These are phyloP conservation scores for Urtica urens DNA, from an alignment of 306 rosid genomes.

Conservation along the genomic window DNA sequence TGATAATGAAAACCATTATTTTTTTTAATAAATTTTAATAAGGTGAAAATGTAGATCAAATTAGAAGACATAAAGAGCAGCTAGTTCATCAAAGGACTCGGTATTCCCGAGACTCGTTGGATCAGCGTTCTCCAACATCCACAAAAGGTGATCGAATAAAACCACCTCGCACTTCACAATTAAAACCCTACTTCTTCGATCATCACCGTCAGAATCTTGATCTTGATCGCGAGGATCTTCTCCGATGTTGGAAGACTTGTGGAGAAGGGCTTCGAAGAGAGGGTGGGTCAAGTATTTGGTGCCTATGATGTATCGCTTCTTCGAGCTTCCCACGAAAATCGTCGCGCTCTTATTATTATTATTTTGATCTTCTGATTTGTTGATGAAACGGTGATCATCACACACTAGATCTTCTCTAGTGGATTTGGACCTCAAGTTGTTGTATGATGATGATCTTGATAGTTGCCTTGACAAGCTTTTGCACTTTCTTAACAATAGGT, in stretches of 20 bases:
- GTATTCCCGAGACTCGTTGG: slow-evolving; percentile 36
- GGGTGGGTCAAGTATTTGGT: slow-evolving; percentile 59
- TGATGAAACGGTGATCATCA: neutral
- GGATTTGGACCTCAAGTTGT: slow-evolving; percentile 70
- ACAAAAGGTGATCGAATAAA: slow-evolving; percentile 76
- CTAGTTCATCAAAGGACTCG: slow-evolving; percentile 76
- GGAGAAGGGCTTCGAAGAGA: slow-evolving; percentile 50
- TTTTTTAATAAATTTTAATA: too few relatives aligned
- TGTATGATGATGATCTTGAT: slow-evolving; percentile 66
- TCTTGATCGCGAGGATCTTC: neutral
- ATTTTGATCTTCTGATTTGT: slow-evolving; percentile 11
- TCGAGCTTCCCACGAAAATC: slow-evolving; percentile 69
- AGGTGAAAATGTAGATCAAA: too few relatives aligned
- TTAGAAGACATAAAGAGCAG: slow-evolving; percentile 66
- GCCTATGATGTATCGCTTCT: slow-evolving; percentile 58
- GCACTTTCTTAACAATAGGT: slow-evolving; percentile 62
- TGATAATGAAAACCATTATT: too few relatives aligned
- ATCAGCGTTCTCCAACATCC: slow-evolving; percentile 85
- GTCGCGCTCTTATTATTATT: slow-evolving; percentile 9
- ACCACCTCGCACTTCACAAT: slow-evolving; percentile 75
- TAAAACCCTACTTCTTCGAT: slow-evolving; percentile 17
- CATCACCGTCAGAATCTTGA: slow-evolving; percentile 4
- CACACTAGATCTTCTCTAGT: slow-evolving; percentile 32
- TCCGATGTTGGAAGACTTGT: slow-evolving; percentile 32
- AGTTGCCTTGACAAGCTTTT: slow-evolving; percentile 72